Evolutionary conservation across 2,329 filamentous ascomycete species (phyloP).

Genomic region (Penicillium sp.): DNA sequence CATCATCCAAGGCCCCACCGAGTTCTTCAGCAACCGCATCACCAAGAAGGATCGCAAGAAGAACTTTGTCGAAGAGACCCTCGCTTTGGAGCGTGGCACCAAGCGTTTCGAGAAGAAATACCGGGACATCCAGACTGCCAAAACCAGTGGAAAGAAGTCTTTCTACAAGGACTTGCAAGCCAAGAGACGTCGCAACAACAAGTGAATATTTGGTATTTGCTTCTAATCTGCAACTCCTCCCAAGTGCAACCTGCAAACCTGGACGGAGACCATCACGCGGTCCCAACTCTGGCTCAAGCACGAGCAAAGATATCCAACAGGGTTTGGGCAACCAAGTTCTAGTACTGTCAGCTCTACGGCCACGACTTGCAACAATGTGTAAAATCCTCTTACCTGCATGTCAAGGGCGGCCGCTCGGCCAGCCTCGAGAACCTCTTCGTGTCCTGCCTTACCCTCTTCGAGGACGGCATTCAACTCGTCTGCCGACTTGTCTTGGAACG

Average conservation of each 20-base stretch:
- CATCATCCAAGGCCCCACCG: slow-evolving; percentile 83
- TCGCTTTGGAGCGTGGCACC: slow-evolving; percentile 66
- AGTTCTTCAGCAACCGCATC: slow-evolving; percentile 79
- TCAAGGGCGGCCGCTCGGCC: slow-evolving; percentile 62
- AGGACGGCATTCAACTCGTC: slow-evolving; percentile 58
- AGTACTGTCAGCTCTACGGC: slow-evolving; percentile 20
- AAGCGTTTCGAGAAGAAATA: slow-evolving; percentile 86
- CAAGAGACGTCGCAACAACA: slow-evolving; percentile 47
- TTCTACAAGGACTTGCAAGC: slow-evolving; percentile 80
- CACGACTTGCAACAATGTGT: neutral
- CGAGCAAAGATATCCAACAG: slow-evolving; percentile 33
- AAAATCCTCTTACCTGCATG: slow-evolving; percentile 56
- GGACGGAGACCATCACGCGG: neutral
- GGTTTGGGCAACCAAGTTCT: slow-evolving; percentile 41
- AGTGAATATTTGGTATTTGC: slow-evolving; percentile 16
- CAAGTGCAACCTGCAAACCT: neutral
- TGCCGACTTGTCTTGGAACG: slow-evolving; percentile 53
- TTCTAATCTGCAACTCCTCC: neutral
- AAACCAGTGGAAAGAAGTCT: slow-evolving; percentile 84
- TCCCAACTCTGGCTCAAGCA: neutral
- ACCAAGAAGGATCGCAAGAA: slow-evolving; percentile 84
- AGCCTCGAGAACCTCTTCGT: slow-evolving; percentile 66
- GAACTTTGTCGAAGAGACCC: slow-evolving; percentile 82
- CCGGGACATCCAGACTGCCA: slow-evolving; percentile 76
- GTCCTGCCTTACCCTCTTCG: slow-evolving; percentile 62